phyloP scores from a whole-genome alignment of 73 alveolate species.

The Symbiodinium pilosum region DNA sequence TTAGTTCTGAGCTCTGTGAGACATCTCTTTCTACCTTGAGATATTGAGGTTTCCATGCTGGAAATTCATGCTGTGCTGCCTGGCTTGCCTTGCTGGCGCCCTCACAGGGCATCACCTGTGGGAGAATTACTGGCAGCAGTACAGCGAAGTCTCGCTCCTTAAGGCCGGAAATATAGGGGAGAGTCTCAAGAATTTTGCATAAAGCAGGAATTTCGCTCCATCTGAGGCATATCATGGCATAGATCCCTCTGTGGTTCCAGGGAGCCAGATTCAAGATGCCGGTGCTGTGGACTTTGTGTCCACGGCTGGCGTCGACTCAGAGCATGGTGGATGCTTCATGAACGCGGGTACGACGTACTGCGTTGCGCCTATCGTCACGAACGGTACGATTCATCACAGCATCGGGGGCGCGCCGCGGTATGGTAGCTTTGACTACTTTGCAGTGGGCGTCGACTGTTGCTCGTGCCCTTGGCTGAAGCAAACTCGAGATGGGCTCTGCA shows the following conservation, averaged over 20 bases:
- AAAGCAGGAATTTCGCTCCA: background rate
- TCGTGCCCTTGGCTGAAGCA: background rate
- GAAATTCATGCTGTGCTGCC: conserved; percentile 23
- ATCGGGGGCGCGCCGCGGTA: conserved; percentile 56
- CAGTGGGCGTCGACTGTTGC: conserved; percentile 45
- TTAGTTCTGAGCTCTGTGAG: background rate
- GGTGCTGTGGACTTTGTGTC: conserved; percentile 62
- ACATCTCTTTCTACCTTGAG: background rate
- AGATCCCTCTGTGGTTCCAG: conserved; percentile 77
- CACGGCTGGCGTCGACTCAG: conserved; percentile 34
- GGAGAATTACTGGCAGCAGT: conserved; percentile 89
- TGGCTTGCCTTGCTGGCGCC: conserved; percentile 35
- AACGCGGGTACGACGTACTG: conserved; percentile 86
- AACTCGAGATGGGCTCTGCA: background rate
- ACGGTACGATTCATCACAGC: conserved; percentile 65
- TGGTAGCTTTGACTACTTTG: conserved; percentile 78
- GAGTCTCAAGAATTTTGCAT: background rate
- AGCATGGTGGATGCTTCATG: conserved; percentile 91
- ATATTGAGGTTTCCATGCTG: conserved; percentile 54
- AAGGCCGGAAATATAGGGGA: conserved; percentile 9
- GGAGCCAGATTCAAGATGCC: conserved; percentile 54
- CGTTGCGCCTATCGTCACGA: conserved; percentile 80
- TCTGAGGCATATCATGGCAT: conserved; percentile 81
- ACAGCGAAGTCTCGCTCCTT: conserved; percentile 44
- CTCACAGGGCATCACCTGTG: conserved; percentile 62